These are phyloP conservation scores for Carex littledalei DNA, from an alignment of 176 grass and related monocot genomes.

Conservation along the genomic window DNA sequence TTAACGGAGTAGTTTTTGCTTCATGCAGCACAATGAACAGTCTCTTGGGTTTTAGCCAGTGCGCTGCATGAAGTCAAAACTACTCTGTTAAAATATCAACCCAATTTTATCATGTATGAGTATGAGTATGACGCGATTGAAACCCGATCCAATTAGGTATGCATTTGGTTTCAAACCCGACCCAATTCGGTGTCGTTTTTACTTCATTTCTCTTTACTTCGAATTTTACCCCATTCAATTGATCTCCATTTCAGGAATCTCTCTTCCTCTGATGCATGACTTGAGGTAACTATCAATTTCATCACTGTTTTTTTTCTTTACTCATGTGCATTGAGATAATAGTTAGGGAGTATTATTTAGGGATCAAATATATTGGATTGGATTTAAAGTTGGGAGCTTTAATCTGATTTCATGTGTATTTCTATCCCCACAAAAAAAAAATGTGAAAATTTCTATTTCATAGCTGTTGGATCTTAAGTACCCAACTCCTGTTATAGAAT, in stretches of 20 bases:
- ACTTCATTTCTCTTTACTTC: conserved; percentile 14
- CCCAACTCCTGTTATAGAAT: not conserved
- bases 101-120: too few species aligned
- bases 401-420: conserved; percentile 15
- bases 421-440: not conserved
- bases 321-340: conserved; percentile 3
- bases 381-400: conserved; percentile 7
- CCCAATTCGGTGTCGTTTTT: not conserved
- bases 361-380: conserved; percentile 13
- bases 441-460: not conserved
- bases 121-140: not conserved
- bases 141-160: conserved; percentile 7
- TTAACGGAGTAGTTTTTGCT: too few species aligned
- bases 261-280: conserved; percentile 17
- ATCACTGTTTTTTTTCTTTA: conserved; percentile 11
- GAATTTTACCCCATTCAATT: not conserved
- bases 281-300: conserved; percentile 15
- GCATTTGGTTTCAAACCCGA: not conserved
- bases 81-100: too few species aligned
- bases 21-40: too few species aligned
- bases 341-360: not conserved
- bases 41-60: too few species aligned
- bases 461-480: not conserved
- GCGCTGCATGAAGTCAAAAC: too few species aligned
- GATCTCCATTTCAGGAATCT: not conserved